Evolutionary conservation across 1,284 basidiomycete species (phyloP), one percentile per base, ranked within the genome.

Genomic region (Malassezia vespertilionis): DNA sequence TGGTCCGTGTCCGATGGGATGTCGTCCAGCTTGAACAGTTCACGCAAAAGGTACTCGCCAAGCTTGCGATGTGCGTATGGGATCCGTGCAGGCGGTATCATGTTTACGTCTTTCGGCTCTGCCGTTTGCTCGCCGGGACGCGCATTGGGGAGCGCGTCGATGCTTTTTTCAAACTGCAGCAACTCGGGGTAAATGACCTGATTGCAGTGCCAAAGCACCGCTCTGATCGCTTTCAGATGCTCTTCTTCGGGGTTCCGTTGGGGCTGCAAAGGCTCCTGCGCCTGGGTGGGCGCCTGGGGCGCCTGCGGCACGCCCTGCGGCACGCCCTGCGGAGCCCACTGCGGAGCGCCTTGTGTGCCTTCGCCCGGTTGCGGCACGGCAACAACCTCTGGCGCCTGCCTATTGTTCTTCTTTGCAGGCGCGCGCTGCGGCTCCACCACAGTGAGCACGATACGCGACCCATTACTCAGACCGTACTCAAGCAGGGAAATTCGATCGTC

Each of bases 11-110:
- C 58, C 21, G 60, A 55, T 21, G 51, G 52, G 27, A 70, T 54
- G 23, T 44, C 58, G 37, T 70, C 67, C 28, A 70, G 43, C 4
- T 52, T 47, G 18, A 70, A 49, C 39, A 70, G 48, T 39, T 63
- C 53, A 35, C 67, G 53, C 23, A 66, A 35, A 7, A 70, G 47
- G 26, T 64, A 24, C 33, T 70, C 67, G 12, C 59, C 61, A 7
- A 67, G 41, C n/a, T 54, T 47, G 18, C 62, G 53, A 32, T 69
- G 65, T 24, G 55, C 43, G 31, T 54, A 44, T 10, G 48, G 46
- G 8, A 69, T 37, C 21, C 54, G 42, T 6, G 24, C 22, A 5
- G 23, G 30, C 14, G 45, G 32, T 10, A 50, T 18, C 12, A 8
- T 3, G 9, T 30, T 17, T 11, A 14, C 31, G 22, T 38, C 38